phyloP scores from a whole-genome alignment of 2,329 filamentous ascomycete species.

The Phaeosphaeriaceae sp. region DNA sequence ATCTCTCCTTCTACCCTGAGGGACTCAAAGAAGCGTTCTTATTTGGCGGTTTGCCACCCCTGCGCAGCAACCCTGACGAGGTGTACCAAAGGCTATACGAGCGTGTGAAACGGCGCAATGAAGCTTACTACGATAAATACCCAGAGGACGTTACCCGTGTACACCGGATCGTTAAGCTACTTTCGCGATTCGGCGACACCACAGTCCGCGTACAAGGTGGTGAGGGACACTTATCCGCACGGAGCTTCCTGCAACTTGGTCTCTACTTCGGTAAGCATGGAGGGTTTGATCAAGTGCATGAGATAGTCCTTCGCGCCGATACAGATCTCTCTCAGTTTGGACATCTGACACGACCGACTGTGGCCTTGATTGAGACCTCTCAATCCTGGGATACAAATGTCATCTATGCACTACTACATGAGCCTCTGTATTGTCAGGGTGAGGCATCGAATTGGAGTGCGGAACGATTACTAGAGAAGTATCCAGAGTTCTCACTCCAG shows the following conservation, averaged over 20 bases:
- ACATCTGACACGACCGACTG: constrained; percentile 74
- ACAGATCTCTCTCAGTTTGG: constrained; percentile 78
- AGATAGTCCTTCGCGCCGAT: constrained; percentile 71
- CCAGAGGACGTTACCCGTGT: constrained; percentile 78
- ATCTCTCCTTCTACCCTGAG: constrained; percentile 79
- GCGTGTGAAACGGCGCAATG: constrained; percentile 74
- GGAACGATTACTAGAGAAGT: constrained; percentile 63
- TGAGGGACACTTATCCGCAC: constrained; percentile 70
- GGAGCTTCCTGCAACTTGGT: constrained; percentile 78
- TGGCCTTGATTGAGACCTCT: constrained; percentile 70
- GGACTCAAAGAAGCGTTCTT: constrained; percentile 82
- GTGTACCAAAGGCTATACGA: constrained; percentile 76
- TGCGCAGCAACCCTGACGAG: constrained; percentile 73
- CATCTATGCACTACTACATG: constrained; percentile 86
- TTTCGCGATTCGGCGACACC: constrained; percentile 62
- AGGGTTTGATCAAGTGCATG: constrained; percentile 44
- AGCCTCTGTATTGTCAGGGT: constrained; percentile 82
- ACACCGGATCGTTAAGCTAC: constrained; percentile 68
- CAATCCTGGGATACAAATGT: constrained; percentile 76
- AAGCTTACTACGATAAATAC: constrained; percentile 82
- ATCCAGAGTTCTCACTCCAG: constrained; percentile 52
- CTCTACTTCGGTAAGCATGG: constrained; percentile 78
- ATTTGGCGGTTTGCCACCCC: constrained; percentile 81
- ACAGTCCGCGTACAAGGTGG: constrained; percentile 73
- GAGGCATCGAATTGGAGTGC: constrained; percentile 76